These are phyloP conservation scores for Echria macrotheca DNA, from an alignment of 495 filamentous ascomycete genomes.

Conservation along the genomic window DNA sequence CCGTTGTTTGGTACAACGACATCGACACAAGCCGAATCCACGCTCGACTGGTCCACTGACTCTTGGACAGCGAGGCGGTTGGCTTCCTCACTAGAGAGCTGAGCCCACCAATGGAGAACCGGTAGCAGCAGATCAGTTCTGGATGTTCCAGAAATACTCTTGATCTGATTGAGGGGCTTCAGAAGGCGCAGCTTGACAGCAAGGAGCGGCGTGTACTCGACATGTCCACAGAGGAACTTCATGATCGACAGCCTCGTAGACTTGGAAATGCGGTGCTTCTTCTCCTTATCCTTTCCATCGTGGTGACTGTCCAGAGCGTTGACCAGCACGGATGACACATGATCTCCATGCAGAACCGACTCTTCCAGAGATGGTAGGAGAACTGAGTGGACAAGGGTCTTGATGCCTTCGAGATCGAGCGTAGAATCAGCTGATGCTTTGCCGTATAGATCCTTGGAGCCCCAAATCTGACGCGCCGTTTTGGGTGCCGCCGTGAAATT, in stretches of 20 bases:
- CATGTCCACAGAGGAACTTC: constrained; percentile 70
- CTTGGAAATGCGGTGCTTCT: constrained; percentile 54
- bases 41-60: constrained; percentile 50
- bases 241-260: constrained; percentile 58
- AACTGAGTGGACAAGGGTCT: constrained; percentile 56
- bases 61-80: constrained; percentile 41
- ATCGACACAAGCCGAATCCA: constrained; percentile 56
- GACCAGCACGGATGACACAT: constrained; percentile 57
- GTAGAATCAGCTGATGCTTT: constrained; percentile 47
- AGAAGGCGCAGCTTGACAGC: constrained; percentile 64
- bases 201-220: constrained; percentile 58
- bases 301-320: constrained; percentile 47
- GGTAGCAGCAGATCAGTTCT: constrained; percentile 67
- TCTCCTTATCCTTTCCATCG: constrained; percentile 37
- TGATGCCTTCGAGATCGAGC: constrained; percentile 52
- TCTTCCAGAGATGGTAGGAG: constrained; percentile 74
- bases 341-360: constrained; percentile 65
- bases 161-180: constrained; percentile 60
- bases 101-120: constrained; percentile 59
- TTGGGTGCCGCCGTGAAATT: constrained; percentile 18
- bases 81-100: constrained; percentile 37
- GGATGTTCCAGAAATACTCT: constrained; percentile 59
- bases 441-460: constrained; percentile 41
- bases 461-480: constrained; percentile 26
- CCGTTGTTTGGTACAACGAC: constrained; percentile 62